Base-by-base conservation (phyloP, 805 yeast species). In the Jamesozyma jinghongensis region DNA sequence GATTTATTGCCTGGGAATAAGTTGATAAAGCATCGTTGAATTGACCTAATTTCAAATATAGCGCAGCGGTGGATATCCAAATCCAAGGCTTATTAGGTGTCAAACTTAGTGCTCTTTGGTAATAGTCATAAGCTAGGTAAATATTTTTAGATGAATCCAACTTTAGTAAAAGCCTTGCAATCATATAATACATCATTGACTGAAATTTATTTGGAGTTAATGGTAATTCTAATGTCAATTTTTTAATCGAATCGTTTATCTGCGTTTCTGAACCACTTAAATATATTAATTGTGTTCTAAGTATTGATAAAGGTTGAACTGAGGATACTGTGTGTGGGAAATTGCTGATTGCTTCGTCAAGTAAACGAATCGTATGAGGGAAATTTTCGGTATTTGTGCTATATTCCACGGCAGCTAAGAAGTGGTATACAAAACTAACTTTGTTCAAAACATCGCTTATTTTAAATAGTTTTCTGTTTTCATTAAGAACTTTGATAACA, bases 11-110 rank as follows among this genome's bases (percentile, higher is more conserved):
- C 53, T 78, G 82, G 0, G 82, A 73, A 52, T 75, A 79, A 2
- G 85, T 84, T 5, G 79, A 77, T 38, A 79, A 61, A 0, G 85
- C 79, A 51, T 79, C 85, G 3, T 77, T 73, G 19, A 79, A 55
- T 56, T 79, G 85, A 35, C 73, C 74, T 47, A 77, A 61, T 45
- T 70, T 70, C 41, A 79, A 57, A 50, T 79, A 79, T 37, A 80
- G 62, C 11, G 74, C 68, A 3, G 84, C 87, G 22, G 79, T 76
- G 0, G 80, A 76, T 27, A 79, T 59, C 87, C 85, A 79, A 3
- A 81, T 73, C 37, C 76, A 62, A n/a, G 83, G 76, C 14, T 48
- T 45, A 2, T 43, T 41, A 5, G 50, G 45, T 8, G 45, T 41
- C 18, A 42, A 28, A 18, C 37, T 39, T 32, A 56, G 28, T 2